These are phyloP conservation scores for Colletotrichum phormii DNA, from an alignment of 2,329 filamentous ascomycete species.

Conservation along the genomic window DNA sequence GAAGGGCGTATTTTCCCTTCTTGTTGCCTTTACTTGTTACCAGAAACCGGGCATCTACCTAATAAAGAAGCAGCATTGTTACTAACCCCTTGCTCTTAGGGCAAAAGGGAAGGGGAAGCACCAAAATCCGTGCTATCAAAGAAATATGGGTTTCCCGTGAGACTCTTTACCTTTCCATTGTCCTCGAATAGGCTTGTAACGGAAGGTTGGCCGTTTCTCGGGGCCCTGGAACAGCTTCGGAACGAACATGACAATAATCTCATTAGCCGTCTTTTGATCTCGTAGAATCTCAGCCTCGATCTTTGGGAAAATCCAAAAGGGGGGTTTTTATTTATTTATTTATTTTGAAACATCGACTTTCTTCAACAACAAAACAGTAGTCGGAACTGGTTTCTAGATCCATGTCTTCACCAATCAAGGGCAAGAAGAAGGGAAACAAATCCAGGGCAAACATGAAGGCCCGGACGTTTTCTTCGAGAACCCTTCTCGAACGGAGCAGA, in stretches of 20 bases:
- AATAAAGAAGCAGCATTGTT: neutral
- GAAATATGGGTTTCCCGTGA: neutral
- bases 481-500: neutral
- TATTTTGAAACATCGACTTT: too few relatives aligned
- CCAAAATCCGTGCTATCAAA: neutral
- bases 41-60: neutral
- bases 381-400: neutral
- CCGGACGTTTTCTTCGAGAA: neutral
- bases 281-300: neutral
- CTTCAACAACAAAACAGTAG: neutral
- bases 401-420: neutral
- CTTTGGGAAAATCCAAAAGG: neutral
- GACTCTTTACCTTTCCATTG: neutral
- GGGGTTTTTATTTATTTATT: too few relatives aligned
- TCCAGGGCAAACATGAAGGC: neutral
- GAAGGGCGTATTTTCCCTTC: neutral
- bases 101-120: neutral
- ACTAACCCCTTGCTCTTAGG: neutral
- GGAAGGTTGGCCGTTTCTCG: neutral
- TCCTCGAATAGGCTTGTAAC: neutral
- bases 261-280: neutral
- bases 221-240: neutral
- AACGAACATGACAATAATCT: neutral
- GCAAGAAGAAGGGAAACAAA: too few relatives aligned
- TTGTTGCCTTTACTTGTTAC: neutral